Conservation (phyloP, 1,139 yeast species). For the Saccharomyces hybrid region DNA sequence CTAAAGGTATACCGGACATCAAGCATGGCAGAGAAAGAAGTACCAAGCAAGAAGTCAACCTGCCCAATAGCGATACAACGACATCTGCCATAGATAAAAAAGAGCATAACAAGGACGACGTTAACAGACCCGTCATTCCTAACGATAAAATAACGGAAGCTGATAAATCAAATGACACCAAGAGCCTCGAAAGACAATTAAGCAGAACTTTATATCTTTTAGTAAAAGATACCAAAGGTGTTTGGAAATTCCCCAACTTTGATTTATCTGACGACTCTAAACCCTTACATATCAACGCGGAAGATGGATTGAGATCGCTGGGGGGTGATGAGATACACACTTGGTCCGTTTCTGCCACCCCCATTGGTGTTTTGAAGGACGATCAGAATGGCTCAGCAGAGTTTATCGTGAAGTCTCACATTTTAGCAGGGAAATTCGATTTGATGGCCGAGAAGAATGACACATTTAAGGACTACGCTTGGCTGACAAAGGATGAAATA, state of each 20-base stretch:
- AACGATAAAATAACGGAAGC: constrained; percentile 72
- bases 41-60: constrained; percentile 60
- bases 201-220: constrained; percentile 74
- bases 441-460: constrained; percentile 37
- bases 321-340: constrained; percentile 77
- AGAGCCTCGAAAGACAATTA: constrained; percentile 70
- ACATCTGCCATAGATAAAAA: constrained; percentile 10
- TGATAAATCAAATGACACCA: constrained; percentile 52
- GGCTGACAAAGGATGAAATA: constrained; percentile 83
- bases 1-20: constrained; percentile 78
- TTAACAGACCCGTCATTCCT: constrained; percentile 62
- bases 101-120: constrained; percentile 38
- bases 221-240: constrained; percentile 38
- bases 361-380: constrained; percentile 59
- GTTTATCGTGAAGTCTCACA: constrained; percentile 79
- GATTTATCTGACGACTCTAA: constrained; percentile 33
- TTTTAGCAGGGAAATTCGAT: constrained; percentile 75
- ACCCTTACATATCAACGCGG: constrained; percentile 68
- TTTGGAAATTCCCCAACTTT: constrained; percentile 77
- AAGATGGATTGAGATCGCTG: constrained; percentile 56
- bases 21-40: constrained; percentile 86
- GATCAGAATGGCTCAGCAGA: constrained; percentile 29
- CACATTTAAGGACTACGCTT: constrained; percentile 45
- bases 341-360: constrained; percentile 84
- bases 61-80: constrained; percentile 48